Evolutionary conservation across 176 grass and related monocot genomes (phyloP).

Genomic region (Themeda triandra): DNA sequence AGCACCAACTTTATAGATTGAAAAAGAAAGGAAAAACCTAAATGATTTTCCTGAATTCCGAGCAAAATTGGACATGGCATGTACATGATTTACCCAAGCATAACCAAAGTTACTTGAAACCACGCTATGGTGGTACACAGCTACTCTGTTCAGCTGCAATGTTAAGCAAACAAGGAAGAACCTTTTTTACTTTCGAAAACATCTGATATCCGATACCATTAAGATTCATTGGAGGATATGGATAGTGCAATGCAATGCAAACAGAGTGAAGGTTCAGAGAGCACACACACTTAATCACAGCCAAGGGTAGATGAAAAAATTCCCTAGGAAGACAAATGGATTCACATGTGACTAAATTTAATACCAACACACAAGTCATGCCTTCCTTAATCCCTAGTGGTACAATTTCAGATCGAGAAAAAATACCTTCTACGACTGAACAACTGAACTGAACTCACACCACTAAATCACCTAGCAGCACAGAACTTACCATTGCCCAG

Average conservation of each 20-base stretch:
- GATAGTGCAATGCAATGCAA: not conserved
- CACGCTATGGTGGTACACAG: too few species aligned
- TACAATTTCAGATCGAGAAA: not conserved
- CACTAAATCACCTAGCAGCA: not conserved
- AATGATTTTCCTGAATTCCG: too few species aligned
- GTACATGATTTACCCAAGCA: too few species aligned
- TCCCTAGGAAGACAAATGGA: not conserved
- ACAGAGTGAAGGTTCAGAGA: not conserved
- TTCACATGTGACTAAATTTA: not conserved
- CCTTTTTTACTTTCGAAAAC: not conserved
- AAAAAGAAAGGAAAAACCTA: too few species aligned
- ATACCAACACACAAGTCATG: not conserved
- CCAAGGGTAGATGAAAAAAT: not conserved
- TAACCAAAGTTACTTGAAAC: too few species aligned
- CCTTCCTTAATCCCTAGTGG: not conserved
- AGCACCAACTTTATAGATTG: too few species aligned
- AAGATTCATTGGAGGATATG: not conserved
- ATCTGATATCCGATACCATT: not conserved
- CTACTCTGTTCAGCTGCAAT: too few species aligned
- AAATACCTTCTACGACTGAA: not conserved
- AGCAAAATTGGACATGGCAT: too few species aligned
- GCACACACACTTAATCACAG: not conserved
- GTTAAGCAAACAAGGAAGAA: too few species aligned
- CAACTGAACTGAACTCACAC: not conserved
- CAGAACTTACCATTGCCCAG: not conserved